Evolutionary conservation across 441 rosid genomes (phyloP).

Genomic region (Jatropha podagrica): DNA sequence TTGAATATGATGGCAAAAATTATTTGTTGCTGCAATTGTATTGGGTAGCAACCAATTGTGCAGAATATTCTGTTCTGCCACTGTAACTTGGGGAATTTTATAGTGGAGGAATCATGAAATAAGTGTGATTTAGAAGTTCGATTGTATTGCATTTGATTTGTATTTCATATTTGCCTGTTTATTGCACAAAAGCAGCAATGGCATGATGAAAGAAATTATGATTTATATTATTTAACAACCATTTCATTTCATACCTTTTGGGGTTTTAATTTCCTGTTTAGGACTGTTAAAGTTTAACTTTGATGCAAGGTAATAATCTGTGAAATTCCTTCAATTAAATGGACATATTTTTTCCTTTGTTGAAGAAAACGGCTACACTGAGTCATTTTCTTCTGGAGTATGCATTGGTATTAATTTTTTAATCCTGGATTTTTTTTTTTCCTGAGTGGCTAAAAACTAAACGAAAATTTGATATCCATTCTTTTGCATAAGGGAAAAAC

Average conservation of each 20-base stretch:
- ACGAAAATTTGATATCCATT: background rate
- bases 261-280: no score
- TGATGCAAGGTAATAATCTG: no score
- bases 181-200: background rate
- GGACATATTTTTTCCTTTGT: no score
- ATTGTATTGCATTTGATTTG: background rate
- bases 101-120: background rate
- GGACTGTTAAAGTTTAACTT: background rate
- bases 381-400: no score
- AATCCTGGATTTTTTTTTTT: no score
- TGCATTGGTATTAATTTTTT: no score
- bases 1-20: slow-evolving; percentile 6
- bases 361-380: no score
- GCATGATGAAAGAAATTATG: background rate
- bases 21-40: slow-evolving; percentile 14
- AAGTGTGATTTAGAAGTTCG: background rate
- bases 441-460: no score
- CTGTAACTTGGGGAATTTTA: slow-evolving; percentile 18
- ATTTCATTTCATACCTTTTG: no score
- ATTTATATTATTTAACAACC: background rate
- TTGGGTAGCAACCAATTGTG: slow-evolving; percentile 12
- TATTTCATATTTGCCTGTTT: background rate
- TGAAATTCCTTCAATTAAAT: no score
- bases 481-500: background rate
- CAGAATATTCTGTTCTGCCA: slow-evolving; percentile 43